Percentiles rank a stretch among this genome's conserved stretches.
Evolutionary conservation across 192 early-diverging fungal genomes (phyloP).

Genomic region (Coemansia sp.): DNA sequence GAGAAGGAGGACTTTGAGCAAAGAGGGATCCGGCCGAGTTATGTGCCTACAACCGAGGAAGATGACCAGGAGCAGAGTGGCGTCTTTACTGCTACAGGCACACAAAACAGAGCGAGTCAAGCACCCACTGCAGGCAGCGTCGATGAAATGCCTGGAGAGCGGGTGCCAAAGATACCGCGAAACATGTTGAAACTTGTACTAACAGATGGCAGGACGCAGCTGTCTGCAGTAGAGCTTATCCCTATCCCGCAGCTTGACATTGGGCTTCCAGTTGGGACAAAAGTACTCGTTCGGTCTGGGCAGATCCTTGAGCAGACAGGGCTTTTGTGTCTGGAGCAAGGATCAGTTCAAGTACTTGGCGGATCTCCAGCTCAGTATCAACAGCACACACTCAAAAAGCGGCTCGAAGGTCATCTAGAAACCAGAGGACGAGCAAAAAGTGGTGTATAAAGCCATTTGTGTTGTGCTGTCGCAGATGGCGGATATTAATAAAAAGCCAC

Average conservation of each 20-base stretch:
- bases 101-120: neutral
- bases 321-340: constrained; percentile 16
- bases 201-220: constrained; percentile 31
- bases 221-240: constrained; percentile 35
- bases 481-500: neutral
- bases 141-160: constrained; percentile 8
- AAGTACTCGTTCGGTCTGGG: constrained; percentile 29
- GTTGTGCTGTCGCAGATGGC: too few species aligned
- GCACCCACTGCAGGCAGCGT: neutral
- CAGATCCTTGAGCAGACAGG: constrained; percentile 32
- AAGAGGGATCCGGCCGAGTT: constrained; percentile 48
- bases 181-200: constrained; percentile 44
- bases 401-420: constrained; percentile 16
- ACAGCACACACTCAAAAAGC: constrained; percentile 25
- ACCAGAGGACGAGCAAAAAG: neutral
- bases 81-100: constrained; percentile 16
- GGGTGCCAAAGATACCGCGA: constrained; percentile 38
- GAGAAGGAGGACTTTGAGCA: constrained; percentile 51
- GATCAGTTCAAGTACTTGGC: constrained; percentile 27
- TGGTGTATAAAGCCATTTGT: too few species aligned
- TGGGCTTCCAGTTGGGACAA: constrained; percentile 47
- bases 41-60: constrained; percentile 19
- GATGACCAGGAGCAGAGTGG: constrained; percentile 16
- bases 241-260: constrained; percentile 34
- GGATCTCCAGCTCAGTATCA: constrained; percentile 37